Evolutionary conservation across 768 basidiomycete genomes (phyloP).

Genomic region (Phylloporus arenicola): DNA sequence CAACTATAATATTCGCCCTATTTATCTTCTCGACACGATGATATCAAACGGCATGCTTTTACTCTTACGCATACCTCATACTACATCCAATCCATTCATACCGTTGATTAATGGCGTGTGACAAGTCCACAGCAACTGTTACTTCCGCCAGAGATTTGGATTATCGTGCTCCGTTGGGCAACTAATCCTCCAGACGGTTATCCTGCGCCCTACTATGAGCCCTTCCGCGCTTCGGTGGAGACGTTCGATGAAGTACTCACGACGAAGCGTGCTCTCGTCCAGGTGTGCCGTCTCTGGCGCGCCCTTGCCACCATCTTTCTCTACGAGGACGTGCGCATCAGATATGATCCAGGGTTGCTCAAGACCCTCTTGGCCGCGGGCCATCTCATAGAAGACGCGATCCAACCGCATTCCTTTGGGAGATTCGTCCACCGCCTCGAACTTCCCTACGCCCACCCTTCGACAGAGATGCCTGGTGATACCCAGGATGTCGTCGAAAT

Average conservation of each 20-base stretch:
- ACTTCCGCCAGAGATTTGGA: conserved; percentile 54
- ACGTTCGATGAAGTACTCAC: conserved; percentile 28
- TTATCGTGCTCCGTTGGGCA: conserved; percentile 45
- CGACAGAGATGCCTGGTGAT: conserved; percentile 30
- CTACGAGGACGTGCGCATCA: conserved; percentile 50
- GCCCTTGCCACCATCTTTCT: conserved; percentile 40
- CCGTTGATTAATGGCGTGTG: conserved; percentile 5
- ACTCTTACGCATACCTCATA: conserved; percentile 6
- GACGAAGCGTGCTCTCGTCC: conserved; percentile 39
- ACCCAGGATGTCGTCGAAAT: conserved; percentile 40
- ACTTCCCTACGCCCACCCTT: conserved; percentile 53
- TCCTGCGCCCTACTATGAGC: conserved; percentile 35
- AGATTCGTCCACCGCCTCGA: conserved; percentile 49
- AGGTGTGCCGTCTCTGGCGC: conserved; percentile 58
- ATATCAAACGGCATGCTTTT: conserved; percentile 29
- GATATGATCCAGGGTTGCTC: conserved; percentile 28
- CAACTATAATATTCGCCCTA: conserved; percentile 28
- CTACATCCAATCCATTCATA: conserved; percentile 4
- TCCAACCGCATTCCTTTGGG: conserved; percentile 21
- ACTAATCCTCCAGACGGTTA: conserved; percentile 26
- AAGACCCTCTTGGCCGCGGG: conserved; percentile 26
- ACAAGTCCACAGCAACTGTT: too few species aligned
- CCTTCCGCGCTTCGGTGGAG: conserved; percentile 40
- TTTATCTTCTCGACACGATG: conserved; percentile 28
- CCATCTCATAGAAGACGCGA: conserved; percentile 3